These are phyloP conservation scores for Sphagnum magellanicum DNA, from an alignment of 228 moss, liverwort and hornwort genomes.

Conservation along the genomic window DNA sequence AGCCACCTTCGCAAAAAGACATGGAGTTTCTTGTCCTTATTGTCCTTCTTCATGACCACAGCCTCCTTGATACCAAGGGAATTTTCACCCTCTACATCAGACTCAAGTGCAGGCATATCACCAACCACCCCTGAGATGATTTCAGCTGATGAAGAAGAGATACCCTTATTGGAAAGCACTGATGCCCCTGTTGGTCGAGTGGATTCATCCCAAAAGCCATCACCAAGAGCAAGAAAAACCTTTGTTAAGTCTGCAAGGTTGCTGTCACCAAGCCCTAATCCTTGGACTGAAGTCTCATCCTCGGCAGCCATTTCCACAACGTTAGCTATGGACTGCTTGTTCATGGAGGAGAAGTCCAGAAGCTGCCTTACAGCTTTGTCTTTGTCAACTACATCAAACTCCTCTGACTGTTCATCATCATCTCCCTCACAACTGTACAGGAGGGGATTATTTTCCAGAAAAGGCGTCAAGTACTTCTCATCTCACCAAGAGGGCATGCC, in stretches of 20 bases:
- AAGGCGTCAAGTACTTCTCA: constrained; percentile 70
- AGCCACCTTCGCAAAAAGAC: constrained; percentile 72
- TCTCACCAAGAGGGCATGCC: constrained; percentile 50
- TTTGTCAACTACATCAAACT: constrained; percentile 31
- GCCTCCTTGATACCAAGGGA: constrained; percentile 8
- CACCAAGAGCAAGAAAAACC: constrained; percentile 36
- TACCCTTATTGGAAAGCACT: not conserved
- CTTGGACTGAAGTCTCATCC: not conserved
- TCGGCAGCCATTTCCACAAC: constrained; percentile 2
- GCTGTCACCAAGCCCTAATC: not conserved
- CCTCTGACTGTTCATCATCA: constrained; percentile 42
- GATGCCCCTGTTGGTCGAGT: constrained; percentile 18
- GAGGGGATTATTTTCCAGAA: constrained; percentile 62
- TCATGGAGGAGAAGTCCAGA: constrained; percentile 5
- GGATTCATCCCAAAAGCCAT: constrained; percentile 37
- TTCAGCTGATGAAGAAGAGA: not conserved
- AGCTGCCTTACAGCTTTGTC: constrained; percentile 28
- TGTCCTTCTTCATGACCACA: constrained; percentile 27
- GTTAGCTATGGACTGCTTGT: constrained; percentile 6
- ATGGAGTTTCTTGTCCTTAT: constrained; percentile 40
- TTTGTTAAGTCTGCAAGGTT: constrained; percentile 44
- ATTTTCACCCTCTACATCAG: constrained; percentile 3
- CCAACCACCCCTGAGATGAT: not conserved
- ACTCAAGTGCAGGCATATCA: not conserved
- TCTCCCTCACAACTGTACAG: constrained; percentile 75